Evolutionary conservation across 1,284 basidiomycete species (phyloP).

Genomic region (Heimioporus retisporus): DNA sequence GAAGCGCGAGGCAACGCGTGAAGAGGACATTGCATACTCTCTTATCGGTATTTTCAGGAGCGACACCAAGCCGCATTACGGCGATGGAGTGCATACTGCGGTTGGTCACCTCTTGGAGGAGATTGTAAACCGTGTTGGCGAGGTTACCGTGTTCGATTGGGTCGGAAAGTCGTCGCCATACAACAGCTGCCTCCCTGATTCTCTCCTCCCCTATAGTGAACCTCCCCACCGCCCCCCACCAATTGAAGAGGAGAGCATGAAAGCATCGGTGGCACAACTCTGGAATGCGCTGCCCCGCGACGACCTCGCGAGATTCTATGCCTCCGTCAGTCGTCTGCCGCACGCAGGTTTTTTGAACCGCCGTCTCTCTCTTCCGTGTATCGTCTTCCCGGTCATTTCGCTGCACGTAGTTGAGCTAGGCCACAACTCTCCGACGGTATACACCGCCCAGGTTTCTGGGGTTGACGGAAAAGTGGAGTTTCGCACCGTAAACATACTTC

Average conservation of each 20-base stretch:
- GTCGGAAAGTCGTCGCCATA: conserved; percentile 23
- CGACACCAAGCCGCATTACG: conserved; percentile 26
- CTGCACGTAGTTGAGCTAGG: not conserved
- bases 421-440: not conserved
- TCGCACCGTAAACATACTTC: not conserved
- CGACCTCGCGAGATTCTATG: conserved; percentile 1
- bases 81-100: conserved; percentile 21
- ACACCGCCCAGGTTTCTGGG: not conserved
- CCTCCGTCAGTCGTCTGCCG: not conserved
- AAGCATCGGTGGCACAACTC: not conserved
- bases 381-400: conserved; percentile 6
- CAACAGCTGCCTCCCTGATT: conserved; percentile 22
- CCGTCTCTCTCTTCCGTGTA: conserved; percentile 14
- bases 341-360: conserved; percentile 3
- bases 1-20: conserved; percentile 15
- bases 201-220: conserved; percentile 18
- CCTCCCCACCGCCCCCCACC: conserved; percentile 5
- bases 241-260: conserved; percentile 1
- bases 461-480: not conserved
- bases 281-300: not conserved
- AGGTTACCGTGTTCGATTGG: conserved; percentile 28
- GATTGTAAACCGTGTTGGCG: conserved; percentile 22
- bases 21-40: conserved; percentile 28
- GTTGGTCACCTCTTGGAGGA: conserved; percentile 27
- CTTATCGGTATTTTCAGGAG: conserved; percentile 28